Percentiles rank a stretch among this genome's conserved stretches.
phyloP scores from a whole-genome alignment of 2,329 filamentous ascomycete species.

The Colletotrichum gigasporum region DNA sequence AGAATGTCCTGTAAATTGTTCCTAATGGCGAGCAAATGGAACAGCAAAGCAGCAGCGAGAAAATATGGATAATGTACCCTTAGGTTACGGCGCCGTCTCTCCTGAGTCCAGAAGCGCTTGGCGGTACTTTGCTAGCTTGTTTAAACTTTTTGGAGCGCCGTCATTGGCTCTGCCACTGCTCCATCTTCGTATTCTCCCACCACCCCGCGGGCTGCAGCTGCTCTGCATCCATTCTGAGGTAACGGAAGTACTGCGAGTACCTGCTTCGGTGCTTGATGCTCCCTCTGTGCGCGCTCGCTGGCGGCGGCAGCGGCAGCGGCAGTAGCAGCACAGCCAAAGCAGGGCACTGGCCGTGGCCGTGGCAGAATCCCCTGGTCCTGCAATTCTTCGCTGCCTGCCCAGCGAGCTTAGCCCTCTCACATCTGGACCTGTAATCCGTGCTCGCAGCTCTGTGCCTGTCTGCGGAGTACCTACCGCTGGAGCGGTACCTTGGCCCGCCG shows the following conservation, averaged over 20 bases:
- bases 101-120: constrained; percentile 31
- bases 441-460: background rate
- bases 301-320: too few relatives aligned
- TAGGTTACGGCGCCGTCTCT: constrained; percentile 24
- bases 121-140: constrained; percentile 1
- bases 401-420: too few relatives aligned
- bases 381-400: too few relatives aligned
- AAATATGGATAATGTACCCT: constrained; percentile 8
- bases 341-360: too few relatives aligned
- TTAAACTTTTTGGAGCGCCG: constrained; percentile 10
- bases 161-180: constrained; percentile 20
- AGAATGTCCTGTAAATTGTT: constrained; percentile 15
- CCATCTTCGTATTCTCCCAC: constrained; percentile 13
- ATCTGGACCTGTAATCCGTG: constrained; percentile 7
- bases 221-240: constrained; percentile 4
- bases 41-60: background rate
- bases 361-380: too few relatives aligned
- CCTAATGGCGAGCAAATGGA: background rate
- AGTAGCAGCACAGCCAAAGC: too few relatives aligned
- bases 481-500: too few relatives aligned
- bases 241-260: background rate
- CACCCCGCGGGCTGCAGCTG: constrained; percentile 12
- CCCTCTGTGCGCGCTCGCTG: too few relatives aligned
- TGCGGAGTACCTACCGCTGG: too few relatives aligned
- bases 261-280: background rate